Conservation (phyloP, 352 stramenopile species). For the Globisporangium paroecandrum region DNA sequence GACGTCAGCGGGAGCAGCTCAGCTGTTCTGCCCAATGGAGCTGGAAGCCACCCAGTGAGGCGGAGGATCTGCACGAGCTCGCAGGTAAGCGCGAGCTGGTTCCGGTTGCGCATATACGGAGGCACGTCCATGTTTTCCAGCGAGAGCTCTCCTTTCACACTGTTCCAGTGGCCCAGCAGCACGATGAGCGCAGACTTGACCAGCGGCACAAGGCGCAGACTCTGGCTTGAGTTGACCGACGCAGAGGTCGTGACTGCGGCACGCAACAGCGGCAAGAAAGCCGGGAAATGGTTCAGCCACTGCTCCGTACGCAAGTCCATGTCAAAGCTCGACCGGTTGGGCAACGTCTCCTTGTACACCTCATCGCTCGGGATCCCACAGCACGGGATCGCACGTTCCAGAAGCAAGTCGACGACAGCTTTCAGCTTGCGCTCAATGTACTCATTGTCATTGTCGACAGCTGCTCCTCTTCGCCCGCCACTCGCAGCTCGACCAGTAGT, state of each 20-base stretch:
- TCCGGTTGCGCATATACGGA: constrained; percentile 77
- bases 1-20: constrained; percentile 69
- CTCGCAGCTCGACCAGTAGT: constrained; percentile 17
- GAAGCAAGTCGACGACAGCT: constrained; percentile 57
- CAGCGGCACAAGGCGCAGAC: constrained; percentile 59
- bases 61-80: constrained; percentile 62
- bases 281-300: constrained; percentile 80
- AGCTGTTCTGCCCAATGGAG: constrained; percentile 40
- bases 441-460: constrained; percentile 8
- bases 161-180: constrained; percentile 80
- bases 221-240: constrained; percentile 36
- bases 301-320: constrained; percentile 79
- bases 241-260: constrained; percentile 35
- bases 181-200: constrained; percentile 77
- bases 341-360: constrained; percentile 77
- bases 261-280: constrained; percentile 61
- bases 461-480: background rate
- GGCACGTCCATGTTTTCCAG: constrained; percentile 70
- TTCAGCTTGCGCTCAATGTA: constrained; percentile 46
- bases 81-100: constrained; percentile 65
- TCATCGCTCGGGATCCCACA: constrained; percentile 77
- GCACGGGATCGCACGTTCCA: constrained; percentile 73
- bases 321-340: constrained; percentile 80
- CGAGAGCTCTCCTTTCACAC: constrained; percentile 61
- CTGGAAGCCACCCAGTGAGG: constrained; percentile 56